A percentile compares a stretch with the other conserved stretches of the same genome.
Evolutionary conservation across 768 basidiomycete species (phyloP).

Genomic region (Hericium erinaceus): DNA sequence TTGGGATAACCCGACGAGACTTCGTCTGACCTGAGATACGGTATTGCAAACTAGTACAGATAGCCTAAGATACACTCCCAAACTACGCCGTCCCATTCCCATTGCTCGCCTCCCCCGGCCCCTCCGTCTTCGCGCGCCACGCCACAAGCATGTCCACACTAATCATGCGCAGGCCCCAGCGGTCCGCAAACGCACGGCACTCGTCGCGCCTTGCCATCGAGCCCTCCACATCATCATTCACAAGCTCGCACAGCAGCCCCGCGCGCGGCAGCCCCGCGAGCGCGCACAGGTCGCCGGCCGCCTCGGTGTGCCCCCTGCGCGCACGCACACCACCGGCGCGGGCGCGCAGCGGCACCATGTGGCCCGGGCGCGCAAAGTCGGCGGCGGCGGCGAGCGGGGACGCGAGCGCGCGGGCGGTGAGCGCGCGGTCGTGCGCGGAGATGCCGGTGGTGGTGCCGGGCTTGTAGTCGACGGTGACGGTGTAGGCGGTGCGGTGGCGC

Average conservation of each 20-base stretch:
- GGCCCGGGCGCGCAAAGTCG: constrained; percentile 89
- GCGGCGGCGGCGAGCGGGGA: constrained; percentile 40
- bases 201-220: constrained; percentile 94
- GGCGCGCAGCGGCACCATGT: constrained; percentile 89
- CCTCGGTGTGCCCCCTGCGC: constrained; percentile 93
- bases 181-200: constrained; percentile 83
- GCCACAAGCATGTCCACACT: constrained; percentile 78
- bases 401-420: constrained; percentile 81
- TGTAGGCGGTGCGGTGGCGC: constrained; percentile 88
- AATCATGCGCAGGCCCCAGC: constrained; percentile 89
- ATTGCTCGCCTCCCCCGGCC: background rate
- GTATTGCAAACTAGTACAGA: background rate
- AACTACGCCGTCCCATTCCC: background rate
- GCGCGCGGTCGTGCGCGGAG: constrained; percentile 88
- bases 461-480: constrained; percentile 89
- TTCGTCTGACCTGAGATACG: too few species aligned
- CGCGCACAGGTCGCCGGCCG: constrained; percentile 76
- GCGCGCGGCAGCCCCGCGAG: constrained; percentile 60
- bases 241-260: constrained; percentile 89
- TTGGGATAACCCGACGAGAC: too few species aligned
- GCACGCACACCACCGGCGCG: constrained; percentile 75
- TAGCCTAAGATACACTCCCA: background rate
- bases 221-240: constrained; percentile 83
- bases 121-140: constrained; percentile 19
- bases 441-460: constrained; percentile 93